Percentiles rank a stretch among this genome's conserved stretches.
phyloP scores from a whole-genome alignment of 805 yeast species.

The Saccharomycopsis babjevae region DNA sequence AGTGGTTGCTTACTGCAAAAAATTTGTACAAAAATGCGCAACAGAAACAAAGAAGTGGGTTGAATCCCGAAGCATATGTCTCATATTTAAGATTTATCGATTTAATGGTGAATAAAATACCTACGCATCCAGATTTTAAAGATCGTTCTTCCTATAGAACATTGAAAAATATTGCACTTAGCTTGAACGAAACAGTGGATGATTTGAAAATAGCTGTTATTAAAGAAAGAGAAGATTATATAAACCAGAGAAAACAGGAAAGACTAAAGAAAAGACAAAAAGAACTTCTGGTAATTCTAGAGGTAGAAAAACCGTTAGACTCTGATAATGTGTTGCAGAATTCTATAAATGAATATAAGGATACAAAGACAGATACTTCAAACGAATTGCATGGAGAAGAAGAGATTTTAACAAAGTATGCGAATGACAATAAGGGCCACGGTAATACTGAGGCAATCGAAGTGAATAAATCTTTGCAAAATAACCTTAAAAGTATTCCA shows the following conservation, averaged over 20 bases:
- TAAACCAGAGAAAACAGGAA: neutral
- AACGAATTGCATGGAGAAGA: neutral
- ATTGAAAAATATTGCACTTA: conserved; percentile 1
- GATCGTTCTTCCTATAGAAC: conserved; percentile 9
- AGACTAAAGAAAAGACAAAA: neutral
- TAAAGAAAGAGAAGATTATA: neutral
- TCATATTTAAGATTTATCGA: conserved; percentile 29
- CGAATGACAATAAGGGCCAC: neutral
- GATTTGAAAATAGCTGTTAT: neutral
- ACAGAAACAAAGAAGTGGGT: conserved; percentile 24
- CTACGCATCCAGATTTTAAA: conserved; percentile 25
- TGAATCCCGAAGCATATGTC: conserved; percentile 28
- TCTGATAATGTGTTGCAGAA: neutral
- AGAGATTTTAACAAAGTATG: neutral
- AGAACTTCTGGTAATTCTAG: neutral
- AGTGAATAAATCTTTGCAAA: neutral
- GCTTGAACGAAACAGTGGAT: neutral
- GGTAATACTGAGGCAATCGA: neutral
- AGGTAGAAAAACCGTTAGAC: neutral
- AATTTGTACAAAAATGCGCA: conserved; percentile 20
- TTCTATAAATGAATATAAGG: neutral
- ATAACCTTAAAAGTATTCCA: neutral
- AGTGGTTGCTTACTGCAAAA: conserved; percentile 14
- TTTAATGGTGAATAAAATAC: conserved; percentile 26
- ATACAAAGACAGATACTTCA: neutral